Conservation (phyloP, 2,329 filamentous ascomycete species). For the Juglanconis juglandina region DNA sequence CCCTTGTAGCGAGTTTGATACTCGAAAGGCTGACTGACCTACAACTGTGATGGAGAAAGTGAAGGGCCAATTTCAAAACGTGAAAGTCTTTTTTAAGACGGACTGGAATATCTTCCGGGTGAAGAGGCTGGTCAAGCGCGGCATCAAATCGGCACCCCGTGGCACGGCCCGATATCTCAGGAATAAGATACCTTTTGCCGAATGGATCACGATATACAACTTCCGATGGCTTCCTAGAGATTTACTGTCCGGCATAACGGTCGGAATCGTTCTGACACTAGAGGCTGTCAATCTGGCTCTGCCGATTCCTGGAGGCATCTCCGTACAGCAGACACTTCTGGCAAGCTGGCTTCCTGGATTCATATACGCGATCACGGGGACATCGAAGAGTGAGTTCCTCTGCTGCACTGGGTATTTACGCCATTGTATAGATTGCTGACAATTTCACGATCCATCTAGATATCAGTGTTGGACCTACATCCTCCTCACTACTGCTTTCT, state of each 20-base stretch:
- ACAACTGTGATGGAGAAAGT: conserved; percentile 6
- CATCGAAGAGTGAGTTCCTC: conserved; percentile 2
- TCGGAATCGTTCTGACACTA: conserved; percentile 8
- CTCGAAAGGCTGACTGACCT: background rate
- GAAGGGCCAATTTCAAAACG: background rate
- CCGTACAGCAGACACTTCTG: conserved; percentile 4
- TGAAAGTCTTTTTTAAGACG: conserved; percentile 10
- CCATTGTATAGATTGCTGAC: background rate
- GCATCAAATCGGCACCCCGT: conserved; percentile 1
- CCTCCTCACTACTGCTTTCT: background rate
- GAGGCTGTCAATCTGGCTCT: conserved; percentile 8
- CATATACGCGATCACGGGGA: conserved; percentile 6
- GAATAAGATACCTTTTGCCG: conserved; percentile 3
- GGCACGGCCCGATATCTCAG: conserved; percentile 4
- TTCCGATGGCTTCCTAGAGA: conserved; percentile 5
- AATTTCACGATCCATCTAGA: background rate
- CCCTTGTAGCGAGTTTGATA: background rate
- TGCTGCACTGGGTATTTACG: background rate
- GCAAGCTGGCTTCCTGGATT: conserved; percentile 13
- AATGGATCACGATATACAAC: conserved; percentile 8
- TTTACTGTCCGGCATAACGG: conserved; percentile 4
- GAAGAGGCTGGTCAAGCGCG: background rate
- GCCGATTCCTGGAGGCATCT: background rate
- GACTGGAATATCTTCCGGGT: conserved; percentile 11
- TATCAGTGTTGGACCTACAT: conserved; percentile 8